phyloP scores from a whole-genome alignment of 2,329 filamentous ascomycete species.

The Penicillium verrucosum region DNA sequence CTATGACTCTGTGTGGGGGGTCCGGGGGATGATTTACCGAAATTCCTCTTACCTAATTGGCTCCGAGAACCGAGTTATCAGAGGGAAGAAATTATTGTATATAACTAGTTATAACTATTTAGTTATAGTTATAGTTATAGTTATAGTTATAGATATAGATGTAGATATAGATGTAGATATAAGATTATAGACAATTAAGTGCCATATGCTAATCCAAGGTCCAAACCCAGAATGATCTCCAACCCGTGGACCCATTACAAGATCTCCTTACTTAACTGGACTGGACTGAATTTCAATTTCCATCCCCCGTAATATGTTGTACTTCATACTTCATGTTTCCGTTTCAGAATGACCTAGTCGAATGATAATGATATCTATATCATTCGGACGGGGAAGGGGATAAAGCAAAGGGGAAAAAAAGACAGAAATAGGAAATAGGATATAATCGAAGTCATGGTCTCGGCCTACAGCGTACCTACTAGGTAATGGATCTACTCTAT shows the following conservation, averaged over 20 bases:
- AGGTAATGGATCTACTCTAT: neutral
- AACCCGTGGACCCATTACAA: neutral
- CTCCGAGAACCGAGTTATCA: neutral
- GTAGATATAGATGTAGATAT: neutral
- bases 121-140: too few relatives aligned
- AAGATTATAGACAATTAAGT: neutral
- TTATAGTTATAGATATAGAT: too few relatives aligned
- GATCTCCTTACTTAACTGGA: neutral
- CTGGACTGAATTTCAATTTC: neutral
- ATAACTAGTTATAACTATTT: too few relatives aligned
- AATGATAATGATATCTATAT: neutral
- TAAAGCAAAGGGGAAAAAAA: neutral
- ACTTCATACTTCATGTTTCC: neutral
- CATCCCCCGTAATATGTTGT: neutral
- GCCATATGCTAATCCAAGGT: neutral
- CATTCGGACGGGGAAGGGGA: neutral
- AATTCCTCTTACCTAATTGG: slow-evolving; percentile 23
- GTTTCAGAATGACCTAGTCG: neutral
- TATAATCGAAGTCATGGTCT: too few relatives aligned
- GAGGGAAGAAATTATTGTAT: neutral
- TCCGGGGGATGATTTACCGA: slow-evolving; percentile 8
- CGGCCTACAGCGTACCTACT: too few relatives aligned
- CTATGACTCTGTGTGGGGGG: slow-evolving; percentile 12
- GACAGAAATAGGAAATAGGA: too few relatives aligned
- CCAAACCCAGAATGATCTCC: neutral